Conservation (phyloP, 169 alveolate species). For the Cyclospora cayetanensis region DNA sequence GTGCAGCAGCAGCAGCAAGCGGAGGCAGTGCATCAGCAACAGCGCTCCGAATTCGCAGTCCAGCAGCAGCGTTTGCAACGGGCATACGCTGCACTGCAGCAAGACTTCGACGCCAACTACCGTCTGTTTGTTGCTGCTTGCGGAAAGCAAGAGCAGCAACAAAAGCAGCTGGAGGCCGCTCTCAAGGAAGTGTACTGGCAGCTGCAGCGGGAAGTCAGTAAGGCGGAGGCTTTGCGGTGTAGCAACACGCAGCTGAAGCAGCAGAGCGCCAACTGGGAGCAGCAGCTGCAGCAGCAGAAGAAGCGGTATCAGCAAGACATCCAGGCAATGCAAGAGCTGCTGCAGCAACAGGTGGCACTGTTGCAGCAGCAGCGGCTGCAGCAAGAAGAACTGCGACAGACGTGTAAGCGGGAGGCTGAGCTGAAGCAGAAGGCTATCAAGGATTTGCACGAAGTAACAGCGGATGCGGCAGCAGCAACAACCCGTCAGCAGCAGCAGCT, state of each 20-base stretch:
- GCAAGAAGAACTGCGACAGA: background rate
- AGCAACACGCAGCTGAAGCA: conserved; percentile 6
- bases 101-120: conserved; percentile 43
- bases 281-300: conserved; percentile 16
- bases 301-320: background rate
- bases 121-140: conserved; percentile 16
- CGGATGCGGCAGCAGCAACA: background rate
- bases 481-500: background rate
- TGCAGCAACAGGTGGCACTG: background rate
- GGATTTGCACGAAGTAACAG: background rate
- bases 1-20: conserved; percentile 47
- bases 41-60: background rate
- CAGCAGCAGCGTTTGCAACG: conserved; percentile 33
- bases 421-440: background rate
- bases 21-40: background rate
- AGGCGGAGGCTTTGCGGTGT: background rate
- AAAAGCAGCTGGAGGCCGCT: conserved; percentile 16
- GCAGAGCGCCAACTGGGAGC: background rate
- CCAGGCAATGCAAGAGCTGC: background rate
- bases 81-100: conserved; percentile 48
- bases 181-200: background rate
- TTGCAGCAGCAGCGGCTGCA: background rate
- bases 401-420: background rate
- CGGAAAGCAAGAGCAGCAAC: conserved; percentile 48
- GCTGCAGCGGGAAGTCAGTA: conserved; percentile 30